These are phyloP conservation scores for Angomonas desouzai DNA, from an alignment of 208 protist species.

Conservation along the genomic window DNA sequence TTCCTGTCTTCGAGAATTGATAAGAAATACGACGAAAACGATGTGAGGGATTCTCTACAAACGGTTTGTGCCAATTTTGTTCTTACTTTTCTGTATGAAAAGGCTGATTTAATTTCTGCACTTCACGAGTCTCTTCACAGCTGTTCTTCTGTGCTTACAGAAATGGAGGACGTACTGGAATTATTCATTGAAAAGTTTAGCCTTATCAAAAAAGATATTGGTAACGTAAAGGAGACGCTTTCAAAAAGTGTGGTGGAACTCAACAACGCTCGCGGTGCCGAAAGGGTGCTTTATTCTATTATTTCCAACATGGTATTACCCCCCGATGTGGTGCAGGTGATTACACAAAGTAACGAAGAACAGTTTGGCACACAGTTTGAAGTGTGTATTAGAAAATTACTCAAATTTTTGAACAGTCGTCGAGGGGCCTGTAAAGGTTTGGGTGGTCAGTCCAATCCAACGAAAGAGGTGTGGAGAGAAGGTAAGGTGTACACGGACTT, in stretches of 20 bases:
- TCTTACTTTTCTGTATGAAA: slow-evolving; percentile 50
- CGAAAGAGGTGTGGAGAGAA: slow-evolving; percentile 35
- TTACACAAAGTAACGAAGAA: slow-evolving; percentile 65
- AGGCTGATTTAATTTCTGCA: slow-evolving; percentile 42
- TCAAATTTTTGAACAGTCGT: slow-evolving; percentile 60
- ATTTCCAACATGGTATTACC: slow-evolving; percentile 63
- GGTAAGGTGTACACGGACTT: slow-evolving; percentile 60
- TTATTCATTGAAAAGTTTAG: slow-evolving; percentile 63
- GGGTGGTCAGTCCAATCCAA: too few relatives aligned
- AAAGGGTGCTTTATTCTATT: slow-evolving; percentile 50
- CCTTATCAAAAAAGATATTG: slow-evolving; percentile 66
- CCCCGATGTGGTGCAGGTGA: slow-evolving; percentile 72
- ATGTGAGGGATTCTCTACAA: slow-evolving; percentile 34
- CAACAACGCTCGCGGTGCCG: slow-evolving; percentile 36
- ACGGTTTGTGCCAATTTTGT: slow-evolving; percentile 67
- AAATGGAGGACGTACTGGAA: slow-evolving; percentile 64
- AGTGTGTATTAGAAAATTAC: slow-evolving; percentile 41
- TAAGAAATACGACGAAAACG: slow-evolving; percentile 29
- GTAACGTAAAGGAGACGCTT: slow-evolving; percentile 62
- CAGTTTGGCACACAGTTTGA: slow-evolving; percentile 71
- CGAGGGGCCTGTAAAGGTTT: slow-evolving; percentile 35
- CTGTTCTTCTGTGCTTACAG: slow-evolving; percentile 49
- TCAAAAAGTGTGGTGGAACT: slow-evolving; percentile 41
- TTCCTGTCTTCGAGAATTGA: slow-evolving; percentile 45
- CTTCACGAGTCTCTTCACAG: slow-evolving; percentile 54